Base-by-base conservation (phyloP, 176 grass and related monocot genomes). In the Oryza officinalis region DNA sequence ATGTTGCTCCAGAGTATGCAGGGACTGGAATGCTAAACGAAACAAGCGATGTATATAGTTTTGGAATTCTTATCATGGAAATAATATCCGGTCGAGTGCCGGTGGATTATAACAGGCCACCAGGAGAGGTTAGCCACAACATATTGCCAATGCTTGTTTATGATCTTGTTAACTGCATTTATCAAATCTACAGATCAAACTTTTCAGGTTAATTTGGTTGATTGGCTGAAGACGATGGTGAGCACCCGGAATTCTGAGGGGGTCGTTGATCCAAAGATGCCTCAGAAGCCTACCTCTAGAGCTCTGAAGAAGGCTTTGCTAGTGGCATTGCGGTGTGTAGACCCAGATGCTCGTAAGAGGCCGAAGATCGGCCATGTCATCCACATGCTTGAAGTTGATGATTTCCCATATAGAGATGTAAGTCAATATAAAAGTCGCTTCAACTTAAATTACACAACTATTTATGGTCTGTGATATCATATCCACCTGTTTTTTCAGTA, bases 61-160 rank as follows among this genome's bases (percentile, higher is more conserved):
- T 99, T 81, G 96, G 96, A 8, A 99, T 99, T 79, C 91, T 99
- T 77, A 89, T 99, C 23, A 94, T 99, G 96, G 96, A 99, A 83
- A 90, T 96, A 72, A 86, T 99, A 89, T 92, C 89, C 17, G 93
- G 93, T 68, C 87, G 96, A 47, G 89, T 90, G 18, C 96, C 96
- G 6, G 91, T 99, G 31, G 91, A 99, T 79, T 99, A 99, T 76
- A 96, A 90, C 25, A 91, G 96, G 77, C 96, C 93, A 85, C 87
- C 93, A 25, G 91, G 91, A 64, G 96, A 99, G 89, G 96, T 96
- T 77, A 78, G 85, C 27, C 13, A 69, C 30, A 2, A 60, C 5
- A 60, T 66, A 46, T 33, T 20, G 7, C 10, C 26, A 37, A 20
- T 46, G 26, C 43, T 85, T n/a, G 38, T 79, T 89, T 38, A 65